Base-by-base conservation (phyloP, 306 rosid species). In the Vigna nakashimae region DNA sequence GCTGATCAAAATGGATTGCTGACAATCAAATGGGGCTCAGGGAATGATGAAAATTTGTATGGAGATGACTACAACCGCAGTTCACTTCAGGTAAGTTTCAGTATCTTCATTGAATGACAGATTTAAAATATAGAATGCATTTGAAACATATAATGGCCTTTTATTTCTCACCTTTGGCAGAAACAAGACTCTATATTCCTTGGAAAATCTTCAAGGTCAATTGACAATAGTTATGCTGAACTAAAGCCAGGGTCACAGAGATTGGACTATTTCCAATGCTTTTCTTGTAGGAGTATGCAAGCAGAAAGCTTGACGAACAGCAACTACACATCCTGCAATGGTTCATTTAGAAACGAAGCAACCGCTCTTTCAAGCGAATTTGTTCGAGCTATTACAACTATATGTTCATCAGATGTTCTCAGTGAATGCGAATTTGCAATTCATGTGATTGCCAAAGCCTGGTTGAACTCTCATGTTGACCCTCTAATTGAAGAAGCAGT, bases 401-500 rank as follows among this genome's bases (percentile, higher is more conserved):
- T 92, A 40, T 84, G 87, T 77, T 88, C 90, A 14, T 92, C 96
- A 0, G 82, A 85, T 38, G 74, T 70, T 65, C 64, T 89, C 71
- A 76, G 82, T 0, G 91, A 92, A 68, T 86, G 96, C 0, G 92
- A 90, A 71, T 48, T 49, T 46, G 84, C 91, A 0, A 74, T 90
- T 82, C 91, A 84, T 52, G 78, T 80, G 42, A 82, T 92, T 59
- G 63, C 90, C 34, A 84, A 76, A 76, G 89, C 89, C 26, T 92
- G 97, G 97, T 77, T 87, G 82, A 87, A 83, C 26, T 88, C 90
- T 3, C 81, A 77, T 50, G 88, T 85, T 2, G 83, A 87, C 64
- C 78, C 85, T 64, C 73, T 53, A 68, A 72, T 88, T 65, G 86
- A 88, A 77, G 89, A 73, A 43, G 86, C 87, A 52, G 75, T 92